phyloP scores from a whole-genome alignment of 2,329 filamentous ascomycete genomes.

The Trichoderma sp. region DNA sequence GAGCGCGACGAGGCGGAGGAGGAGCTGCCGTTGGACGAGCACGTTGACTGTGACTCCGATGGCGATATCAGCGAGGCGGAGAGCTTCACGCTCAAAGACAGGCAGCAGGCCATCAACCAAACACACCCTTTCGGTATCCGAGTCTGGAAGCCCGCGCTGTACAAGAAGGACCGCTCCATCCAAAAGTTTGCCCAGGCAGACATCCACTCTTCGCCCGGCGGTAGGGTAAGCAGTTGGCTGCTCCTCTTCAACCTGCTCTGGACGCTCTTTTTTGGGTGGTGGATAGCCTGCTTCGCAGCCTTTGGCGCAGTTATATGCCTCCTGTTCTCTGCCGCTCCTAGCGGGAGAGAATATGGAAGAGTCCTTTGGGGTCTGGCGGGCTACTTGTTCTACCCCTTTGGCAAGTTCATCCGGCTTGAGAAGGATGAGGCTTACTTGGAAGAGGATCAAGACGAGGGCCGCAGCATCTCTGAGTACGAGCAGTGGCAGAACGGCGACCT shows the following conservation, averaged over 20 bases:
- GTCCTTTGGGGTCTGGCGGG: slow-evolving; percentile 81
- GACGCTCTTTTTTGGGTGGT: slow-evolving; percentile 94
- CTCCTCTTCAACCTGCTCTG: slow-evolving; percentile 87
- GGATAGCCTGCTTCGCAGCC: slow-evolving; percentile 78
- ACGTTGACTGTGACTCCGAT: slow-evolving; percentile 65
- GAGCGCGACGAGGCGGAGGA: slow-evolving; percentile 45
- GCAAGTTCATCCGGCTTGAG: slow-evolving; percentile 90
- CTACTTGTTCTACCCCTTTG: slow-evolving; percentile 95
- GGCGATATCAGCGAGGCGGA: slow-evolving; percentile 84
- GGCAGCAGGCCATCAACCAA: slow-evolving; percentile 96
- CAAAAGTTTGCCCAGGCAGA: slow-evolving; percentile 95
- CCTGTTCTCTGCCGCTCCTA: slow-evolving; percentile 74
- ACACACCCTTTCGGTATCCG: slow-evolving; percentile 98
- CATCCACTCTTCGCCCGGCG: slow-evolving; percentile 92
- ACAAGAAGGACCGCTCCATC: slow-evolving; percentile 96
- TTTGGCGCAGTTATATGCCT: slow-evolving; percentile 77
- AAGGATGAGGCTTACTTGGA: slow-evolving; percentile 93
- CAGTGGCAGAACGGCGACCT: slow-evolving; percentile 98
- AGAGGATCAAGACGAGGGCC: slow-evolving; percentile 92
- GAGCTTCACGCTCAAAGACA: slow-evolving; percentile 95
- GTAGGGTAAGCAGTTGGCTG: slow-evolving; percentile 80
- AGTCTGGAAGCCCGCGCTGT: slow-evolving; percentile 97
- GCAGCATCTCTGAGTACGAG: slow-evolving; percentile 98
- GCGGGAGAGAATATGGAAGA: slow-evolving; percentile 81
- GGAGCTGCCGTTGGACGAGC: slow-evolving; percentile 50